Evolutionary conservation across 805 yeast species (phyloP), one percentile per base, ranked within the genome.

Genomic region (Lipomyces starkeyi): DNA sequence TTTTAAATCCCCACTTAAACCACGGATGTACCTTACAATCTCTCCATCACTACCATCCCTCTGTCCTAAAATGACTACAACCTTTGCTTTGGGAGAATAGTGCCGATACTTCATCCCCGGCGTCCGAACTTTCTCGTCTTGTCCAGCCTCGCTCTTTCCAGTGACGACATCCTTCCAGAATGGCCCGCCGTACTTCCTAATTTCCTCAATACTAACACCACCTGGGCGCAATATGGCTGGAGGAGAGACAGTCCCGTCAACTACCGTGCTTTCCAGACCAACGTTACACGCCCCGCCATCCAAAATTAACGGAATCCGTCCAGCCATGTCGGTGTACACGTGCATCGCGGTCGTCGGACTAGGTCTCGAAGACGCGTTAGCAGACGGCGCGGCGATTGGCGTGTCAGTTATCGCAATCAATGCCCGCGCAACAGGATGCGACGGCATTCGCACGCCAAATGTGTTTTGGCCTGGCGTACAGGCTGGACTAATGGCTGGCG

Each of bases 51-150:
- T 71, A 0, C 88, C 85, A 64, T 85, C 81, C 0, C 81, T 82
- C 59, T 86, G 81, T 32, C 86, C 83, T 29, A 82, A 78, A 70
- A 92, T 86, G 4, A 93, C 78, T 0, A 90, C 80, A 2, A 95
- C 98, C 67, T 85, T 87, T 0, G 98, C 97, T 1, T 84, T 84
- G 2, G 99, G 99, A 0, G 97, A 91, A 77, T 95, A 95, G 78
- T 95, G 99, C 73, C 91, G 88, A 77, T 95, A 95, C 76, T 95
- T 95, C 99, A 95, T 95, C 0, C 99, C 99, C 0, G 99, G 99
- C 0, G 99, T 95, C 73, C 90, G 85, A 71, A 91, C 98, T 40
- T 82, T 80, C 22, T 88, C 90, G 0, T 79, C 78, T 5, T 76
- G 81, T 2, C 76, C 76, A 4, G 91, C 91, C 1, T 87, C 86